Evolutionary conservation across 2,329 filamentous ascomycete genomes (phyloP), one percentile per base, ranked within the genome.

Genomic region (Ophiostoma pallidulum): DNA sequence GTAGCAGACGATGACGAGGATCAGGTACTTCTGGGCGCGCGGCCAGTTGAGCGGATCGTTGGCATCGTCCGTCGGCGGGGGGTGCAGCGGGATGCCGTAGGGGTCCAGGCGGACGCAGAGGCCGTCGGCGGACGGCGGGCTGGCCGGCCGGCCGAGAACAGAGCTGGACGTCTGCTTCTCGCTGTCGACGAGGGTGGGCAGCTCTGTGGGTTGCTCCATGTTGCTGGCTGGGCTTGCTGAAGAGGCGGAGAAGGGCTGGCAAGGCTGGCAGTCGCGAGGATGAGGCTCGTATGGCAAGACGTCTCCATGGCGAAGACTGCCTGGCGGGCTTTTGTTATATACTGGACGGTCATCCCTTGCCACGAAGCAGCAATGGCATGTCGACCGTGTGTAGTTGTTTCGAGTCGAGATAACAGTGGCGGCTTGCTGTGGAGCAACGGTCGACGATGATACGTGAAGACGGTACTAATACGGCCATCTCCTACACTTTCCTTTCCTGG

Each of bases 21-120:
- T 31, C 1, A 19, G 12, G 33, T 46, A 22, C 32, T 46, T 46
- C 9, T 35, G 33, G 13, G 4, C 2, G 3, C 14, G 32, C 24
- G 42, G 29, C 48, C 48, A 50, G 42, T 46, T 50, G 10, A 46
- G 48, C 32, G 48, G 48, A 33, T 50, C 48, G 18, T 22, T 38
- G 4, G 3, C 10, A 19, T 50, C 48, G 6, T 39, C 28, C 2
- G 47, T 48, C 12, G 47, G 47, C 14, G 26, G 9, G 2, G 47
- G 47, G 9, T 35, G 29, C 28, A 48, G 41, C 20, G 47, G 47
- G 28, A 40, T 44, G 33, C 47, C 47, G 41, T 33, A 39, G 19
- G 47, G 47, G 16, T 44, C 47, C 19, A 48, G n/a, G 10, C 47
- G 47, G 10, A 42, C 9, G 8, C 14, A 13, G 8, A 13, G 38